Base-by-base conservation (phyloP, 176 grass and related monocot genomes). In the Canna indica region DNA sequence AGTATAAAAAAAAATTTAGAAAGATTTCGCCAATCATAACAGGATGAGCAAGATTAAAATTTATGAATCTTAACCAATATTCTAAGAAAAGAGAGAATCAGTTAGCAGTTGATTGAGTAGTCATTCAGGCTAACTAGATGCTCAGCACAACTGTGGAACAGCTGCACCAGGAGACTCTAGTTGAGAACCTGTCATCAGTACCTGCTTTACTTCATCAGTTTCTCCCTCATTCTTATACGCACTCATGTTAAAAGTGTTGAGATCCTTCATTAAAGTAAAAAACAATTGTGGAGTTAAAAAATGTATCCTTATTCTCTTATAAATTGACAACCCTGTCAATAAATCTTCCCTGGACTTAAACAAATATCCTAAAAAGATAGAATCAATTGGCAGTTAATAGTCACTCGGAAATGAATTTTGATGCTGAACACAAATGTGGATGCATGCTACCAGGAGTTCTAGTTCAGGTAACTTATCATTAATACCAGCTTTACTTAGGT, bases 111-210 rank as follows among this genome's bases (percentile, higher is more conserved):
- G 33, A 24, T 66, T 39, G 38, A 66, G 60, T n/a, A n/a, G n/a
- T 66, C 63, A 66, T 66, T 66, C 63, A 66, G 34, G 39, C 34
- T 39, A 62, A 66, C 63, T 39, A 66, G 63, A 66, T 66, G 63
- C 63, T 66, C 63, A 12, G 63, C 63, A 66, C 63, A 66, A 39
- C 63, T 24, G 18, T 66, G 35, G 22, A 66, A 66, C 1, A 39
- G 63, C 8, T 66, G 63, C 63, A 66, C 63, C 63, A 66, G 63
- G 63, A 66, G 63, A 66, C 38, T 66, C 63, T 38, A 38, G 34
- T 66, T 16, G 7, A 25, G 34, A 66, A 38, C 34, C 33, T 39
- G 63, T 66, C 63, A 36, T 66, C 35, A 66, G 63, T 66, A 66
- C 63, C 63, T 66, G 63, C 63, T 66, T 66, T 66, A n/a, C 32